Base-by-base conservation (phyloP, 345 rosid species). In the Cardiospermum halicacabum region DNA sequence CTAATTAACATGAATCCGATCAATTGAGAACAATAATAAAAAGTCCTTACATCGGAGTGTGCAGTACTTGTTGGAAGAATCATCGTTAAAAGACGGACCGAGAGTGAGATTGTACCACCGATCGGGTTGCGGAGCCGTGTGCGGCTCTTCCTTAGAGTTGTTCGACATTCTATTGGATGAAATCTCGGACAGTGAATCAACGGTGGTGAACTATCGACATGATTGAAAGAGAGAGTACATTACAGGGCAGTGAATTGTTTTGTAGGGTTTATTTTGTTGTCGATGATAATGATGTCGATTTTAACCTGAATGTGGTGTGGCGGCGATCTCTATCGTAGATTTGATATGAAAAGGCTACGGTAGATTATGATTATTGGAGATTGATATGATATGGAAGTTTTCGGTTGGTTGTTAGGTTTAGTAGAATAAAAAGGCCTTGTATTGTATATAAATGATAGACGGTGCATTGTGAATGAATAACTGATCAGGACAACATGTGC, bases 31-130 rank as follows among this genome's bases (percentile, higher is more conserved):
- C 5, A 51, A 22, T 10, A 34, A 15, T 43, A 42, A 16, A 30
- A 49, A 27, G 4, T 62, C 56, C 84, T 87, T 74, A 86, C 88
- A 91, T 62, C 89, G 83, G 21, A 89, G 69, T 59, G 89, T 84
- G 78, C 96, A 85, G 70, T 75, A 89, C 42, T 83, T 82, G 69
- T 77, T 89, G 30, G 89, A 75, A 32, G 86, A 72, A 39, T 74
- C 80, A 21, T 80, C 81, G 16, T 84, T 83, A 67, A 86, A 84
- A 13, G 94, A 89, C 69, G 90, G 66, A 32, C 91, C 88, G 4
- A 89, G 77, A n/a, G 81, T 80, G 0, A 91, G 79, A 71, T 85
- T 78, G 83, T 89, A 92, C 96, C 86, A 92, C 32, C 82, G 90
- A 81, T 87, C 87, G 59, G 96, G 60, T 67, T 74, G 84, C 11